Base-by-base conservation (phyloP, 2,329 filamentous ascomycete genomes). In the Madurella mycetomatis region DNA sequence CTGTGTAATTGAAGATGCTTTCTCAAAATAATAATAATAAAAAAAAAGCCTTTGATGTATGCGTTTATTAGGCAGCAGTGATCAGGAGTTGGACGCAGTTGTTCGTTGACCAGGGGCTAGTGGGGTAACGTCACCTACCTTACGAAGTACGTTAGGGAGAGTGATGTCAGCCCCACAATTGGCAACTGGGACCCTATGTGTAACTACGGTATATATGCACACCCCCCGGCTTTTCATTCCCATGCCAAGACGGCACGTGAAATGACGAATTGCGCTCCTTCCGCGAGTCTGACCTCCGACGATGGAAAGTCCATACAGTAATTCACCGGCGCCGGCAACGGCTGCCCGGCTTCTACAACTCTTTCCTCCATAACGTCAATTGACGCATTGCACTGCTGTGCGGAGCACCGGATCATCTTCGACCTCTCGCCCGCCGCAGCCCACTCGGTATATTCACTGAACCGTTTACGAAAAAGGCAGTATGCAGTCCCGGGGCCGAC, bases 191-290 rank as follows among this genome's bases (percentile, higher is more conserved):
- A 9, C 9, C 11, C 34, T 5, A 37, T 5, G 34, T 2, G 34
- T n/a, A n/a, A n/a, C n/a, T n/a, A 37, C 34, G 9, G 4, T 5
- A 37, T 15, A 15, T 9, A 37, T 37, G 7, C 25, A 25, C 25
- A 7, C 25, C 25, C 25, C 25, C 25, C 7, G 25, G 25, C 4
- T 19, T 11, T 34, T 56, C 52, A 43, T 48, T 41, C 13, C 2
- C 8, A 13, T 30, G 51, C 54, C 51, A 59, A 53, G 54, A 49
- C 31, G 31, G n/a, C 62, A 64, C 62, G 62, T 64, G 62, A 64
- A 62, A 64, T 62, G 60, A 57, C 60, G 62, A 54, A 60, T 52
- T 25, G 25, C 7, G 25, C 25, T 25, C 25, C 25, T 25, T 25
- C 25, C 25, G 25, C 25, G 7, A 25, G 25, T 60, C 37, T n/a